Conservation (phyloP, 78 protist genomes). For the Protostelium mycophagum region DNA sequence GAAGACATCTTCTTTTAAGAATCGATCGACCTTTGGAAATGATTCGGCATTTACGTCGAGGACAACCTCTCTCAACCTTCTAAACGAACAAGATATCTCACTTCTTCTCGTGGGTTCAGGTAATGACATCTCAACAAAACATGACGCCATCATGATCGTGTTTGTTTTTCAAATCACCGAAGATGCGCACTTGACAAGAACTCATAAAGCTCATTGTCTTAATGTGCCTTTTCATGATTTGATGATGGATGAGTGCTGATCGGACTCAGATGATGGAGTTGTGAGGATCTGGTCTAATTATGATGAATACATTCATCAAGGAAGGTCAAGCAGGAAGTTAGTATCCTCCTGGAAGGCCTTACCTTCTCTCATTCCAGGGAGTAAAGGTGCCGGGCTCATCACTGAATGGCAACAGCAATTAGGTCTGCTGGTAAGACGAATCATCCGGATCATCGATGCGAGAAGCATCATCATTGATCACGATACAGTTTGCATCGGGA, state of each 20-base stretch:
- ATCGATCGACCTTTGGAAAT: background rate
- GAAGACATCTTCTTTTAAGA: too few species aligned
- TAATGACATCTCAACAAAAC: too few species aligned
- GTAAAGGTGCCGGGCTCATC: constrained; percentile 40
- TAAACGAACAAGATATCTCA: background rate
- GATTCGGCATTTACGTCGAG: background rate
- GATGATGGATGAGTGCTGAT: background rate
- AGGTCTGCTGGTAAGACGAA: constrained; percentile 18
- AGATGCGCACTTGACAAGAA: too few species aligned
- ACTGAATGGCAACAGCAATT: constrained; percentile 1
- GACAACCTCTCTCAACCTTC: background rate
- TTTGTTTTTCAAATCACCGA: too few species aligned
- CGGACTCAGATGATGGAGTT: constrained; percentile 65
- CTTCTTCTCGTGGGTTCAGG: background rate
- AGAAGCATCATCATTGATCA: background rate
- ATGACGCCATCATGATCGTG: too few species aligned
- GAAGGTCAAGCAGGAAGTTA: constrained; percentile 20
- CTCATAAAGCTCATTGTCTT: too few species aligned
- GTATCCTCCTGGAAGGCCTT: constrained; percentile 63
- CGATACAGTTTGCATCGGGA: constrained; percentile 15
- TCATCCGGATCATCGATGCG: background rate
- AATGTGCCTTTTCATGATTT: background rate
- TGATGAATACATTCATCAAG: constrained; percentile 3
- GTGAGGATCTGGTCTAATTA: constrained; percentile 65
- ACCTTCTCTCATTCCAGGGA: constrained; percentile 24